These are phyloP conservation scores for Podospora didyma DNA, from an alignment of 495 filamentous ascomycete species.

Conservation along the genomic window DNA sequence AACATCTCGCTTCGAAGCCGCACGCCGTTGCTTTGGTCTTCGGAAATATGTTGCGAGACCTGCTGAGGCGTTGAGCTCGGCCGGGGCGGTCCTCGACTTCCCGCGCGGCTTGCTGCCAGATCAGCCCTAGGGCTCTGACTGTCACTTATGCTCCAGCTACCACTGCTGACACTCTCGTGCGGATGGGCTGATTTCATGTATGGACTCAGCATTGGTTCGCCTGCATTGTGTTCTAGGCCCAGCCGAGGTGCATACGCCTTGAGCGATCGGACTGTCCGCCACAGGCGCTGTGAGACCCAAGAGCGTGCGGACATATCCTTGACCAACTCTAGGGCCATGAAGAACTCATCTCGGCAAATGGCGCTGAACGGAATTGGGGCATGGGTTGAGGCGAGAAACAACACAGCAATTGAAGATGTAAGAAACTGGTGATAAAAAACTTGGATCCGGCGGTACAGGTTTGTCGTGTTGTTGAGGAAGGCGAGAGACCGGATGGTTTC, in stretches of 20 bases:
- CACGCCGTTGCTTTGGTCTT: slow-evolving; percentile 31
- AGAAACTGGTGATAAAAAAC: slow-evolving; percentile 87
- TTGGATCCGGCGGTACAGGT: slow-evolving; percentile 76
- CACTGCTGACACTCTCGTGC: slow-evolving; percentile 16
- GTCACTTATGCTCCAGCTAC: slow-evolving; percentile 3
- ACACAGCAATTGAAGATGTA: slow-evolving; percentile 70
- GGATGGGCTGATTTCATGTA: background rate
- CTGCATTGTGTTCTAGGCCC: slow-evolving; percentile 52
- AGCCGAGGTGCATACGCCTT: slow-evolving; percentile 77
- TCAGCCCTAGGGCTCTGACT: slow-evolving; percentile 1
- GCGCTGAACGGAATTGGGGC: slow-evolving; percentile 73
- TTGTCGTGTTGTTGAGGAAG: slow-evolving; percentile 70
- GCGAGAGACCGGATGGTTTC: slow-evolving; percentile 74
- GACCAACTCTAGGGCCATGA: slow-evolving; percentile 78
- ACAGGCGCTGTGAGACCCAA: slow-evolving; percentile 73
- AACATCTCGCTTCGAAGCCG: slow-evolving; percentile 45
- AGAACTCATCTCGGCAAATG: slow-evolving; percentile 76
- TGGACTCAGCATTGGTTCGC: background rate
- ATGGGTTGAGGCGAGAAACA: slow-evolving; percentile 81
- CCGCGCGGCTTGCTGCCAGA: background rate
- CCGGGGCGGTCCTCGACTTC: slow-evolving; percentile 4
- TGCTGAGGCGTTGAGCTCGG: slow-evolving; percentile 1
- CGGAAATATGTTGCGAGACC: slow-evolving; percentile 1
- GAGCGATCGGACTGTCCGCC: slow-evolving; percentile 75
- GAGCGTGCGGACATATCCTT: slow-evolving; percentile 75